Evolutionary conservation across 805 yeast genomes (phyloP).

Genomic region (Candida pini): DNA sequence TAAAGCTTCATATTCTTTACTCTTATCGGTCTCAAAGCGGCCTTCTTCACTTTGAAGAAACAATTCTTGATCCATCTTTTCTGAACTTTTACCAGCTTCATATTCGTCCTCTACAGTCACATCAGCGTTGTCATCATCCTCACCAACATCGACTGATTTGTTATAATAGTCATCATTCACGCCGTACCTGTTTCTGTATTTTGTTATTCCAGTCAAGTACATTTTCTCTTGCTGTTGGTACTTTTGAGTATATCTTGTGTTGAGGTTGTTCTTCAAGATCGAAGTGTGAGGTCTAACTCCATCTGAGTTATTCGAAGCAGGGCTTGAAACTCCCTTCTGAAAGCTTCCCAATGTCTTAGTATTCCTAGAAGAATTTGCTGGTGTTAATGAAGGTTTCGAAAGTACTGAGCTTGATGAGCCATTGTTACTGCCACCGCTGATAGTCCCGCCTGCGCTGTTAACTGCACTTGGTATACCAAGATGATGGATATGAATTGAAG

Average conservation of each 20-base stretch:
- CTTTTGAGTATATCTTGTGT: slow-evolving; percentile 31
- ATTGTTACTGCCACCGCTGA: background rate
- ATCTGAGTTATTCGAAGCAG: slow-evolving; percentile 8
- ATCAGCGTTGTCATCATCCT: slow-evolving; percentile 28
- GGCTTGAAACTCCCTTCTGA: slow-evolving; percentile 13
- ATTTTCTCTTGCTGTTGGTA: slow-evolving; percentile 50
- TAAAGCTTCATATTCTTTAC: slow-evolving; percentile 25
- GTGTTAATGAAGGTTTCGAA: slow-evolving; percentile 2
- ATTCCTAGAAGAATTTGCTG: slow-evolving; percentile 10
- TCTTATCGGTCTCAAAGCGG: slow-evolving; percentile 14
- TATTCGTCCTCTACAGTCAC: slow-evolving; percentile 21
- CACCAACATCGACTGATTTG: slow-evolving; percentile 38
- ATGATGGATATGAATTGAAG: background rate
- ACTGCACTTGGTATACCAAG: background rate
- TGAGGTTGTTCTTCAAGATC: slow-evolving; percentile 26
- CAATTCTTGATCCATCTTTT: slow-evolving; percentile 10
- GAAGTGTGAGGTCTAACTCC: slow-evolving; percentile 25
- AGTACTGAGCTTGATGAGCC: background rate
- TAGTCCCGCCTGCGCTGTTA: background rate
- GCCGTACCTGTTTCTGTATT: slow-evolving; percentile 25
- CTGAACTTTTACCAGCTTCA: slow-evolving; percentile 16
- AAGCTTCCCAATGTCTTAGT: slow-evolving; percentile 13
- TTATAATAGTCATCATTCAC: slow-evolving; percentile 49
- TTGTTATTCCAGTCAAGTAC: slow-evolving; percentile 40
- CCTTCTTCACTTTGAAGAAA: slow-evolving; percentile 14